phyloP scores from a whole-genome alignment of 495 filamentous ascomycete genomes.

The Xylaria intraflava region DNA sequence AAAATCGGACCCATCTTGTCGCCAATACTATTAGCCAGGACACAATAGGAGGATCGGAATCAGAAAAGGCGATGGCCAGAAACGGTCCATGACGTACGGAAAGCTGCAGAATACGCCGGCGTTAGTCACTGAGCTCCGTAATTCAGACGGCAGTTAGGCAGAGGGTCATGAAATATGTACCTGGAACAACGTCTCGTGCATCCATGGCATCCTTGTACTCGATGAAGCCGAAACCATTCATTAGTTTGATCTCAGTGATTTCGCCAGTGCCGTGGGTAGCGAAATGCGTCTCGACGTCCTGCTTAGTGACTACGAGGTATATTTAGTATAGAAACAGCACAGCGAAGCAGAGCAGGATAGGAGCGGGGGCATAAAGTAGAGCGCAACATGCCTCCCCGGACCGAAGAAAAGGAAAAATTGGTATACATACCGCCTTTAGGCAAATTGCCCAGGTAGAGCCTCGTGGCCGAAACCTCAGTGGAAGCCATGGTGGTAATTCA shows the following conservation, averaged over 20 bases:
- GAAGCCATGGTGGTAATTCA: conserved; percentile 37
- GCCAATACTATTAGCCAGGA: conserved; percentile 34
- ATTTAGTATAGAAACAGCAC: conserved; percentile 12
- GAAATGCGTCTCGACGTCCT: conserved; percentile 94
- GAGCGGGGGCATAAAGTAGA: background rate
- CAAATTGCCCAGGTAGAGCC: conserved; percentile 96
- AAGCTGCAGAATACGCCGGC: conserved; percentile 35
- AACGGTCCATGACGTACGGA: conserved; percentile 46
- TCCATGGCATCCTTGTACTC: conserved; percentile 98
- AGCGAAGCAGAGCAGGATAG: background rate
- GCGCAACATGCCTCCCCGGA: conserved; percentile 24
- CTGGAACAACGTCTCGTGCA: conserved; percentile 93
- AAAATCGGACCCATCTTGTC: conserved; percentile 89
- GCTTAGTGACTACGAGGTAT: conserved; percentile 73
- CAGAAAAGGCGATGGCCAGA: conserved; percentile 22
- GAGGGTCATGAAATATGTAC: conserved; percentile 46
- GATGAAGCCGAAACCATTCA: conserved; percentile 99
- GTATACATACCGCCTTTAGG: conserved; percentile 81
- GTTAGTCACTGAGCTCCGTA: conserved; percentile 23
- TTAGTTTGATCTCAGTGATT: conserved; percentile 98
- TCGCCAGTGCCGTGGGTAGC: conserved; percentile 90
- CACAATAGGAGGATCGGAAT: conserved; percentile 20
- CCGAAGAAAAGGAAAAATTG: conserved; percentile 15
- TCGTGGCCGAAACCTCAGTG: conserved; percentile 79
- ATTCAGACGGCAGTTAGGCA: conserved; percentile 10